Base-by-base conservation (phyloP, 2,329 filamentous ascomycete species). In the Apiospora malaysiana region DNA sequence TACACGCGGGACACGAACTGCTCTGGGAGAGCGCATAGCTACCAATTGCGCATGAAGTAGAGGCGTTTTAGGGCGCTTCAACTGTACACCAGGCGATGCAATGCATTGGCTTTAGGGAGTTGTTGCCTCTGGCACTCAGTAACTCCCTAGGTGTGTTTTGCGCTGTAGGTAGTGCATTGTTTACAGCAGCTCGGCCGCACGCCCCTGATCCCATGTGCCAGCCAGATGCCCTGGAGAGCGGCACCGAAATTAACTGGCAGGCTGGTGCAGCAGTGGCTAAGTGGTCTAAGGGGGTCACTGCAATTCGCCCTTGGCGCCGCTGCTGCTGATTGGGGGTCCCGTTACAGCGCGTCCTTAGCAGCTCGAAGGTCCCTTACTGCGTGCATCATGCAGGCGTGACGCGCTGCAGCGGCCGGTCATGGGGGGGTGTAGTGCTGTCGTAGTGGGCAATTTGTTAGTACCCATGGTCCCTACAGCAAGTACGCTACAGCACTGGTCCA, bases 351-450 rank as follows among this genome's bases (percentile, higher is more conserved):
- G 32, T 68, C 67, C 65, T 25, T 27, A 25, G 66, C 32, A 40
- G 16, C 37, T 66, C 18, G 6, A 32, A 43, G 67, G 67, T 68
- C 67, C 67, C 67, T 68, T 46, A 51, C 27, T 49, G 67, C 67
- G 25, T 68, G 67, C 67, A 68, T 68, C 45, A 49, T 68, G 67
- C 67, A 51, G 40, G 67, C 46, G 67, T 68, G 67, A 68, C 67
- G 46, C 67, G 46, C 45, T 51, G 67, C 67, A 49, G 45, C 27
- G 23, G 47, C 46, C 23, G 45, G 67, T 56, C 45, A 43, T 68
- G 23, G 67, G 67, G 23, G 27, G 14, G 65, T 67, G 40, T 67
- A 46, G 40, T 46, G 23, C 40, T 32, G 32, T 32, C n/a, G 32
- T 32, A 32, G 32, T 32, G 32, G 32, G 40, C 27, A 40, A 40